Base-by-base conservation (phyloP, 768 basidiomycete species). In the Pilatotrama ljubarskyi region DNA sequence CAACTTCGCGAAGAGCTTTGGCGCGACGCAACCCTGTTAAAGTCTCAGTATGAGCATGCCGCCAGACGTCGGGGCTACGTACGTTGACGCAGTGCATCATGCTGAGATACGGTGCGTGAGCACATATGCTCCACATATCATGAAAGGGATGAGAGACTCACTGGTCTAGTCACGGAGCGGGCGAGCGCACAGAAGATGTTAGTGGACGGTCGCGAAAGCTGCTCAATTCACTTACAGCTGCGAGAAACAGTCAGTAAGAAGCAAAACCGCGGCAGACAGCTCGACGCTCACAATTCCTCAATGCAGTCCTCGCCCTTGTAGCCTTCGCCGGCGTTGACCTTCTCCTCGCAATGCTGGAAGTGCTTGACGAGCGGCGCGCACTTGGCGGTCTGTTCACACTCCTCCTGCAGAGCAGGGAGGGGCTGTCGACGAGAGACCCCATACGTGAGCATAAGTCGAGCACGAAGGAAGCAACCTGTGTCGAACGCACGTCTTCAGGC, bases 31-130 rank as follows among this genome's bases (percentile, higher is more conserved):
- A 64, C 74, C 76, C 80, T 74, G 48, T 24, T 5, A 55, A 25
- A 64, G 29, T 5, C 47, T 60, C 11, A 42, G 55, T 64, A 51
- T 13, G 55, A 67, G 57, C 57, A 18, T 36, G 37, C 10, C 3
- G 35, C 42, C 20, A 2, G 42, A 8, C 25, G 44, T 17, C 9
- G 22, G 22, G 5, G 29, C 25, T 38, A 79, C 89, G 58, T 77
- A 93, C 91, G 66, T 95, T 91, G 55, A 87, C 90, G 69, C 92
- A 95, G 78, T 95, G 94, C 91, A 95, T 95, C 86, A 93, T 83
- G 76, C 88, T 91, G 67, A 25, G 57, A 2, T 55, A 43, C 5
- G 25, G 35, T 25, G 41, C 67, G 53, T 69, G 46, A 65, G 51
- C 49, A 43, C 29, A 56, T 44, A 38, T 17, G 35, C 52, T 20